Percentiles rank a stretch among this genome's conserved stretches.
phyloP scores from a whole-genome alignment of 306 rosid genomes.

The Trifolium repens region DNA sequence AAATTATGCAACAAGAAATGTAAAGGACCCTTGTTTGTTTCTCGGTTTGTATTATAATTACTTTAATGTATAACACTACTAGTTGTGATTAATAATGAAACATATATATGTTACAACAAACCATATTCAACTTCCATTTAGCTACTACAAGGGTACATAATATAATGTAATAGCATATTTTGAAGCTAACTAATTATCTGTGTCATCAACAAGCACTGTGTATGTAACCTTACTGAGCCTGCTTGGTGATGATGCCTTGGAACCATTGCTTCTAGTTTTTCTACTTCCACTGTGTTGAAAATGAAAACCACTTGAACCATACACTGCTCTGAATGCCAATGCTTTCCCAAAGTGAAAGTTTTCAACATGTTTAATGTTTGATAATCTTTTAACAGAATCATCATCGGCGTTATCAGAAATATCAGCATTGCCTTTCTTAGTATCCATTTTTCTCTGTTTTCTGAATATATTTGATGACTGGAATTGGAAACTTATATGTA shows the following conservation, averaged over 20 bases:
- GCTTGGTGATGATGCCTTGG: constrained; percentile 53
- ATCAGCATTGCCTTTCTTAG: constrained; percentile 44
- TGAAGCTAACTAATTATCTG: constrained; percentile 26
- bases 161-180: not conserved
- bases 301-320: constrained; percentile 30
- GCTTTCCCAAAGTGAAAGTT: constrained; percentile 53
- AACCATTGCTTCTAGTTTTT: constrained; percentile 40
- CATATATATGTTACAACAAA: not conserved
- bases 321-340: constrained; percentile 62
- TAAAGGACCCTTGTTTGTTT: not conserved
- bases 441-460: constrained; percentile 42
- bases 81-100: not conserved
- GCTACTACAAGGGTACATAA: not conserved
- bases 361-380: constrained; percentile 24
- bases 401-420: constrained; percentile 37
- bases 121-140: not conserved
- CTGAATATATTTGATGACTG: constrained; percentile 6
- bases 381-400: constrained; percentile 23
- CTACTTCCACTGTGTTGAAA: constrained; percentile 42
- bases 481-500: constrained; percentile 34
- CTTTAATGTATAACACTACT: not conserved
- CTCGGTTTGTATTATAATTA: not conserved
- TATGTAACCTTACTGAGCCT: constrained; percentile 67
- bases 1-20: not conserved
- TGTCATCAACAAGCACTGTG: constrained; percentile 39